These are phyloP conservation scores for Trichosporon faecale DNA, from an alignment of 1,284 basidiomycete genomes.

Conservation along the genomic window DNA sequence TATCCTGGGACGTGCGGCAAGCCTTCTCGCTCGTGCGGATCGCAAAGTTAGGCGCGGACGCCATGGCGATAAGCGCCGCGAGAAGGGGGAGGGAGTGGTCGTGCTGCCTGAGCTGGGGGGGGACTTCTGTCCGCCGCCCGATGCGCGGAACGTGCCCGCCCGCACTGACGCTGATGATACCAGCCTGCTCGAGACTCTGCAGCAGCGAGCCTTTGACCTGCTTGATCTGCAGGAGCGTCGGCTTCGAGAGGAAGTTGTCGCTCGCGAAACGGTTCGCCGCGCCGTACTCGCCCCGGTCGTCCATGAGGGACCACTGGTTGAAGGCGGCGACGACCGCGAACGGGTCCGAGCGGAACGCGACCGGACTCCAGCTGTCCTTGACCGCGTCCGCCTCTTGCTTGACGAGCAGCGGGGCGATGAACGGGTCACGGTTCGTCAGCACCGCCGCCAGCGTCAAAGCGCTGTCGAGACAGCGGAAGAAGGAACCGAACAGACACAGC, in stretches of 20 bases:
- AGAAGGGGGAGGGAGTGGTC: constrained; percentile 74
- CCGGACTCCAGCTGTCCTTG: constrained; percentile 77
- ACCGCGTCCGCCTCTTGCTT: constrained; percentile 58
- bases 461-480: constrained; percentile 90
- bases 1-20: constrained; percentile 78
- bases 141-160: constrained; percentile 55
- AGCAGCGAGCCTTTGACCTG: constrained; percentile 81
- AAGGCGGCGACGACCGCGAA: constrained; percentile 78
- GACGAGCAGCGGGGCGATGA: constrained; percentile 66
- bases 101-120: constrained; percentile 70
- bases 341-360: constrained; percentile 74
- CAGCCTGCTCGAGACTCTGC: constrained; percentile 71
- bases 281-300: constrained; percentile 62
- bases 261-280: constrained; percentile 72
- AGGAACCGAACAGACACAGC: constrained; percentile 82
- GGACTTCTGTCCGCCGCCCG: constrained; percentile 53
- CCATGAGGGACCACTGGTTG: constrained; percentile 73
- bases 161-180: constrained; percentile 74
- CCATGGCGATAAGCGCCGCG: constrained; percentile 79
- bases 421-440: constrained; percentile 84
- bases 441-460: constrained; percentile 87
- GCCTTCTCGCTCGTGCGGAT: constrained; percentile 70
- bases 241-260: constrained; percentile 85
- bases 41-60: constrained; percentile 90
- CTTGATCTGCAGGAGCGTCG: constrained; percentile 76